phyloP scores from a whole-genome alignment of 2,329 filamentous ascomycete genomes.

The Pseudogymnoascus sp. region DNA sequence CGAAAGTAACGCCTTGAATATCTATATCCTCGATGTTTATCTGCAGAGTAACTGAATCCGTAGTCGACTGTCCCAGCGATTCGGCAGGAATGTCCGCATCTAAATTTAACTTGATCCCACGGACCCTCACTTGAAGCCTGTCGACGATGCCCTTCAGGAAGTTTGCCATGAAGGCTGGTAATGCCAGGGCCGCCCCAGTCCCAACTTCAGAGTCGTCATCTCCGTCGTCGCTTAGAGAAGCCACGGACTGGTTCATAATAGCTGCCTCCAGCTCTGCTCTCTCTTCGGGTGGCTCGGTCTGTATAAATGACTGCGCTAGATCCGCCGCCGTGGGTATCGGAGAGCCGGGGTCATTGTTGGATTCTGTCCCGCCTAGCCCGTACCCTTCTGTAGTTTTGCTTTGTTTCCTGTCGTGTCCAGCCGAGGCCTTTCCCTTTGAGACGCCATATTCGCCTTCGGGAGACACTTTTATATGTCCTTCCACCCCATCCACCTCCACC shows the following conservation, averaged over 20 bases:
- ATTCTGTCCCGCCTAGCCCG: background rate
- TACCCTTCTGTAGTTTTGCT: background rate
- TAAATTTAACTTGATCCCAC: conserved; percentile 55
- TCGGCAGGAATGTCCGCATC: conserved; percentile 51
- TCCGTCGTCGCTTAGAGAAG: conserved; percentile 53
- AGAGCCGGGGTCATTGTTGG: conserved; percentile 22
- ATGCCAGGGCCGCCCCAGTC: conserved; percentile 60
- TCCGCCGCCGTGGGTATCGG: conserved; percentile 61
- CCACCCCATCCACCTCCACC: conserved; percentile 72
- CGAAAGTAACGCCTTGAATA: conserved; percentile 54
- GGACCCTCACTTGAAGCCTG: conserved; percentile 57
- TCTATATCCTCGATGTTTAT: conserved; percentile 56
- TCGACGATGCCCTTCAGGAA: conserved; percentile 69
- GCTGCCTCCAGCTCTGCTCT: conserved; percentile 60
- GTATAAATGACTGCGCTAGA: conserved; percentile 69
- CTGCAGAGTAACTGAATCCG: conserved; percentile 53
- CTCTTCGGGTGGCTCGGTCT: conserved; percentile 58
- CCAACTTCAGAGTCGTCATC: conserved; percentile 54
- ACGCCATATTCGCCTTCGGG: conserved; percentile 20
- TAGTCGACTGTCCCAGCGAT: conserved; percentile 23
- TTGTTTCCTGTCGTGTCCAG: conserved; percentile 27
- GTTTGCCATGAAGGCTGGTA: conserved; percentile 61
- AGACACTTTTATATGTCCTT: conserved; percentile 55
- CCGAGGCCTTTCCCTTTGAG: conserved; percentile 29
- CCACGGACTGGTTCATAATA: conserved; percentile 52